phyloP scores from a whole-genome alignment of 2,329 filamentous ascomycete species.

The Escovopsis weberi region DNA sequence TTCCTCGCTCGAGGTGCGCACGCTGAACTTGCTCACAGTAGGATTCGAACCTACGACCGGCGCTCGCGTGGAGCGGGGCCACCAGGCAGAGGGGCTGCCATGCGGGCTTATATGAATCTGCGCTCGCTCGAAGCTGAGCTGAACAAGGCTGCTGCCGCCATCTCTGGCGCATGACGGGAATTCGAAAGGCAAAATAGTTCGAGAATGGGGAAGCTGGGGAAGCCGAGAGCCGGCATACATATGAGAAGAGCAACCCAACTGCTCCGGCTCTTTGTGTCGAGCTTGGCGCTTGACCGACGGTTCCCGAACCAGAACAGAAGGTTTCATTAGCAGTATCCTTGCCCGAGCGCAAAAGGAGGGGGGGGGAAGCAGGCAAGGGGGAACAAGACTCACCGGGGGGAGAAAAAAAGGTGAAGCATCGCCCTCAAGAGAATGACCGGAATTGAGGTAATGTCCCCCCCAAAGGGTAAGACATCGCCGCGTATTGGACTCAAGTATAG shows the following conservation, averaged over 20 bases:
- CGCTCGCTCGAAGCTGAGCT: not conserved
- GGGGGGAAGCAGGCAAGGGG: constrained; percentile 4
- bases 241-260: too few species aligned
- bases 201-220: too few species aligned
- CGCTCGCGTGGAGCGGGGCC: not conserved
- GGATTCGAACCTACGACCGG: not conserved
- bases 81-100: too few species aligned
- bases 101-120: not conserved
- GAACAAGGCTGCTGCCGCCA: not conserved
- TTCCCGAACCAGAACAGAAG: not conserved
- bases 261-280: too few species aligned
- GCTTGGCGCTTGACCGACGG: too few species aligned
- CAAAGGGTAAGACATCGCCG: constrained; percentile 40
- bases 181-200: too few species aligned
- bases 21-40: not conserved
- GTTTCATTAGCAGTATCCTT: constrained; percentile 16
- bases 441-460: constrained; percentile 57
- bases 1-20: too few species aligned
- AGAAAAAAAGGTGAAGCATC: constrained; percentile 35
- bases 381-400: constrained; percentile 13
- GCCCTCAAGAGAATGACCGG: constrained; percentile 80
- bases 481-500: constrained; percentile 84
- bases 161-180: too few species aligned
- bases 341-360: not conserved
- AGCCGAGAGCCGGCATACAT: too few species aligned